Conservation (phyloP, 2,329 filamentous ascomycete species). For the Nothophoma quercina region DNA sequence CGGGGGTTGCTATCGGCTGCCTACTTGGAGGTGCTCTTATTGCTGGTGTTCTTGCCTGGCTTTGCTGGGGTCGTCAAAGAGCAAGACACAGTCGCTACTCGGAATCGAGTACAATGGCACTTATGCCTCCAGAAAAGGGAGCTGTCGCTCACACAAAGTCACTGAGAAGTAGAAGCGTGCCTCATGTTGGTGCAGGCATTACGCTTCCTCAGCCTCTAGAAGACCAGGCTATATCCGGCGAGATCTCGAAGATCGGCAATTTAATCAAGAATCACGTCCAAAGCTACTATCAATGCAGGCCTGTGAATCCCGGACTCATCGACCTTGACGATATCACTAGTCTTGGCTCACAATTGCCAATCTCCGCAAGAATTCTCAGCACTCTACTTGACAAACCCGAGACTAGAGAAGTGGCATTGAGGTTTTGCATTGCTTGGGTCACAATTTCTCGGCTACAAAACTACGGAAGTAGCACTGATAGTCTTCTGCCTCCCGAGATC, state of each 20-base stretch:
- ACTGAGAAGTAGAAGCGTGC: conserved; percentile 19
- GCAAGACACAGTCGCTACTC: conserved; percentile 9
- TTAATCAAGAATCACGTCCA: conserved; percentile 49
- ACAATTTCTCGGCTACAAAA: conserved; percentile 34
- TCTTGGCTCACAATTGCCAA: conserved; percentile 29
- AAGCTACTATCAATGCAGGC: conserved; percentile 43
- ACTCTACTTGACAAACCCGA: conserved; percentile 37
- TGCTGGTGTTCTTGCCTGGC: conserved; percentile 30
- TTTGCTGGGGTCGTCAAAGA: conserved; percentile 28
- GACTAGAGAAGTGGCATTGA: conserved; percentile 38
- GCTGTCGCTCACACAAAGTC: conserved; percentile 16
- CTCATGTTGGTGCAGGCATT: conserved; percentile 17
- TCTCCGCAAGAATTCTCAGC: conserved; percentile 34
- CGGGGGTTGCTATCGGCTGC: conserved; percentile 49
- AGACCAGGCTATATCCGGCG: conserved; percentile 41
- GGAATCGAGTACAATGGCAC: conserved; percentile 23
- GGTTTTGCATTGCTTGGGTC: conserved; percentile 44
- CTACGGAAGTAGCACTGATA: conserved; percentile 20
- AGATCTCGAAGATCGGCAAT: conserved; percentile 43
- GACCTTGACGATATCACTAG: conserved; percentile 34
- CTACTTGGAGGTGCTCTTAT: conserved; percentile 41
- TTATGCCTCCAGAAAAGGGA: conserved; percentile 32
- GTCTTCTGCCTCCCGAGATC: conserved; percentile 37
- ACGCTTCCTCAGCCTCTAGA: conserved; percentile 43
- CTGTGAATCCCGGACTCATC: conserved; percentile 29